A percentile compares a stretch with the other conserved stretches of the same genome.
Evolutionary conservation across 495 filamentous ascomycete species (phyloP).

Genomic region (Aspergillus nanangensis): DNA sequence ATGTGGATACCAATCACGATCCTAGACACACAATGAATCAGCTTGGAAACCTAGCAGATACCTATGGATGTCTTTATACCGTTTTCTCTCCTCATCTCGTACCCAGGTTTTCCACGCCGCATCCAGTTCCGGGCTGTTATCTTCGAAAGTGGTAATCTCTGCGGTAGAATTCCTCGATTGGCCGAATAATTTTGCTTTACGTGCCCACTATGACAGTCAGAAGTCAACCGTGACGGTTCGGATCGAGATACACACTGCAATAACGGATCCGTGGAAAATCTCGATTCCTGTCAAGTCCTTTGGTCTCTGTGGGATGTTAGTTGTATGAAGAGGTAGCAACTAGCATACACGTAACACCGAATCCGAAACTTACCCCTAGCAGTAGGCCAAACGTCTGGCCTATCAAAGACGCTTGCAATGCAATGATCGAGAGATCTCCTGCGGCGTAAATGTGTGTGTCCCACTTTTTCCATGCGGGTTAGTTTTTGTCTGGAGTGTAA

Average conservation of each 20-base stretch:
- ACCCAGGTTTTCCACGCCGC: conserved; percentile 14
- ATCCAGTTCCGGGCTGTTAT: conserved; percentile 11
- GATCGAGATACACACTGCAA: conserved; percentile 14
- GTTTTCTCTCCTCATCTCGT: conserved; percentile 15
- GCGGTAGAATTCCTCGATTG: not conserved
- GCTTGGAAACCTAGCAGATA: not conserved
- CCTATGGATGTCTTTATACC: conserved; percentile 11
- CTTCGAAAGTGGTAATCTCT: conserved; percentile 2
- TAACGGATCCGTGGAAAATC: conserved; percentile 28
- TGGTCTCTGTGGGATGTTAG: conserved; percentile 16
- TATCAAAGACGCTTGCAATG: conserved; percentile 28
- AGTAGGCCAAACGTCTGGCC: conserved; percentile 35
- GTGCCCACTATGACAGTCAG: conserved; percentile 3
- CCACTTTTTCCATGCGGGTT: conserved; percentile 5
- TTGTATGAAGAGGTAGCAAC: not conserved
- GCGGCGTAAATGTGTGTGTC: conserved; percentile 7
- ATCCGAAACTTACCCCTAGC: conserved; percentile 14
- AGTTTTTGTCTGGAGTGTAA: not conserved
- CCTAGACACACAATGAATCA: not conserved
- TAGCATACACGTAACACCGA: not conserved
- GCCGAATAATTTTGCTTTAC: conserved; percentile 1
- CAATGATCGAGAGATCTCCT: conserved; percentile 4
- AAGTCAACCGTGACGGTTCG: not conserved
- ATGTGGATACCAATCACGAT: conserved; percentile 21
- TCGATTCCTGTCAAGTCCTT: conserved; percentile 24